These are phyloP conservation scores for Mycena amicta DNA, from an alignment of 768 basidiomycete genomes.

Conservation along the genomic window DNA sequence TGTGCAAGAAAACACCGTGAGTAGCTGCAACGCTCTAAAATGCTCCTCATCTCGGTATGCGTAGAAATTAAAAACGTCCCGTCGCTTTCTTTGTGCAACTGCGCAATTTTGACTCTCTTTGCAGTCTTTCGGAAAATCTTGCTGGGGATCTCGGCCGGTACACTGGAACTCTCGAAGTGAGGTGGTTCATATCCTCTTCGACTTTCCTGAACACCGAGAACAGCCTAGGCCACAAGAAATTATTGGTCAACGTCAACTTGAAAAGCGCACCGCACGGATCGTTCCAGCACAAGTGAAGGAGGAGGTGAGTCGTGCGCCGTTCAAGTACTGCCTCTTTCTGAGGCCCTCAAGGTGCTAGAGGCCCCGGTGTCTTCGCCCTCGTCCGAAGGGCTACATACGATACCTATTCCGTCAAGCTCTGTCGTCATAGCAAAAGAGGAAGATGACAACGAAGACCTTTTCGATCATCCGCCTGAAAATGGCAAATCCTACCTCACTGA, in stretches of 20 bases:
- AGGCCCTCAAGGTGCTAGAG: no score
- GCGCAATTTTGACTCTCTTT: neutral
- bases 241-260: no score
- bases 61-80: neutral
- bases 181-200: no score
- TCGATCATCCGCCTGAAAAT: conserved; percentile 8
- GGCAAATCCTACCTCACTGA: conserved; percentile 11
- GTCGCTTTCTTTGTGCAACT: neutral
- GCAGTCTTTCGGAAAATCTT: neutral
- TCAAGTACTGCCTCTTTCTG: neutral
- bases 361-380: no score
- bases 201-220: no score
- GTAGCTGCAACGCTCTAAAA: no score
- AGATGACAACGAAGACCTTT: conserved; percentile 4
- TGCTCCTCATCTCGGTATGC: neutral
- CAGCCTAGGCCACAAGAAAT: no score
- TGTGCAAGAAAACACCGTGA: neutral
- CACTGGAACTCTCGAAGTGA: no score
- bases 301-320: neutral
- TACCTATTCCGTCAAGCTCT: no score
- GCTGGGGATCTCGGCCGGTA: neutral
- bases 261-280: no score
- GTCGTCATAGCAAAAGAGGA: neutral
- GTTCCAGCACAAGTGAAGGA: neutral
- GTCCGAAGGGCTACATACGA: no score